Percentiles rank a stretch among this genome's conserved stretches.
Evolutionary conservation across 305 asterid genomes (phyloP).

Genomic region (Solanum chacoense): DNA sequence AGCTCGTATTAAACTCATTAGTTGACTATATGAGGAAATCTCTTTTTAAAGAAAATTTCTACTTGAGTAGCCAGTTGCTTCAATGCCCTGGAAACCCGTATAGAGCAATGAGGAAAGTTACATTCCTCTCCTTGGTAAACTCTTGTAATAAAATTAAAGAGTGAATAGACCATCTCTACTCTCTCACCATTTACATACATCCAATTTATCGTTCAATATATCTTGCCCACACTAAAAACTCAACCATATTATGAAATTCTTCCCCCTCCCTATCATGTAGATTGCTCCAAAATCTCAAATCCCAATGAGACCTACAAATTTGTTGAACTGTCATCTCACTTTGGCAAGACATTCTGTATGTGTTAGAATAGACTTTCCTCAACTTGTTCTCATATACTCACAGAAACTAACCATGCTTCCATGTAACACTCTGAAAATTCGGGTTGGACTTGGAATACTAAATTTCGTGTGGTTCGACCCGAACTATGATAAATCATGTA

Average conservation of each 20-base stretch:
- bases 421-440: background rate
- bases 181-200: background rate
- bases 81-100: background rate
- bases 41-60: too few species aligned
- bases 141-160: background rate
- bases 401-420: background rate
- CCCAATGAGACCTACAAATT: background rate
- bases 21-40: too few species aligned
- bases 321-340: background rate
- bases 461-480: background rate
- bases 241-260: background rate
- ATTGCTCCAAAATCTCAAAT: background rate
- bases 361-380: background rate
- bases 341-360: background rate
- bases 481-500: background rate
- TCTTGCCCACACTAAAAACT: background rate
- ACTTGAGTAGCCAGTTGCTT: background rate
- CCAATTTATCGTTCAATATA: background rate
- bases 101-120: background rate
- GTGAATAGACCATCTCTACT: background rate
- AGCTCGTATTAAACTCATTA: too few species aligned
- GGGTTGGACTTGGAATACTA: background rate
- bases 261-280: background rate
- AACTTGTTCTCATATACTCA: background rate
- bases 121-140: background rate